Evolutionary conservation across 192 early-diverging fungal species (phyloP).

Genomic region (Geranomyces michiganensis): DNA sequence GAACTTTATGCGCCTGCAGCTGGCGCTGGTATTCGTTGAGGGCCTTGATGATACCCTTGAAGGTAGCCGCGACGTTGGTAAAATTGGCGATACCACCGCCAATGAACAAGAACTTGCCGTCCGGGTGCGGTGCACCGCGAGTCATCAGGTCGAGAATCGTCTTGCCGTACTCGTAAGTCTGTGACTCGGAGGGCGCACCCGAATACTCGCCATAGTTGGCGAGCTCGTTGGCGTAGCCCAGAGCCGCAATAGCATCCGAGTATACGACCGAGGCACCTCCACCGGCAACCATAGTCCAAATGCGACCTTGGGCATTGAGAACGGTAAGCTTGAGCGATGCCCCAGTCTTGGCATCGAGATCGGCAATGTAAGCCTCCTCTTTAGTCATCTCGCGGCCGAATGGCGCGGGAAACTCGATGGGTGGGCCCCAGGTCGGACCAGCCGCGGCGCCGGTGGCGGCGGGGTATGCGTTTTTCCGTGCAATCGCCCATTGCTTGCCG

Average conservation of each 20-base stretch:
- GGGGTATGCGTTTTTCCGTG: conserved; percentile 63
- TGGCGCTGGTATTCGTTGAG: conserved; percentile 89
- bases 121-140: conserved; percentile 75
- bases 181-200: conserved; percentile 97
- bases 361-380: conserved; percentile 98
- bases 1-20: conserved; percentile 84
- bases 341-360: conserved; percentile 97
- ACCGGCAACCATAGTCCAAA: conserved; percentile 99
- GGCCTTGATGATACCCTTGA: conserved; percentile 98
- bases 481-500: conserved; percentile 95
- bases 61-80: conserved; percentile 97
- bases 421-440: conserved; percentile 72
- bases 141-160: conserved; percentile 99
- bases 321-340: conserved; percentile 98
- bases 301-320: conserved; percentile 90
- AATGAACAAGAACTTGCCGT: conserved; percentile 97
- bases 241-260: conserved; percentile 97
- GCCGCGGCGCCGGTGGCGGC: conserved; percentile 36
- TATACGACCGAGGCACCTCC: conserved; percentile 98
- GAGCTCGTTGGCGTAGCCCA: conserved; percentile 89
- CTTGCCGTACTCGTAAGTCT: conserved; percentile 99
- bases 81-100: conserved; percentile 99
- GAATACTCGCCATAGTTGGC: conserved; percentile 99
- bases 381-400: conserved; percentile 95
- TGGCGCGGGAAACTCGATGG: conserved; percentile 96